Percentiles rank a stretch among this genome's conserved stretches.
These are phyloP conservation scores for Coniophora puteana DNA, from an alignment of 1,284 basidiomycete genomes.

Conservation along the genomic window DNA sequence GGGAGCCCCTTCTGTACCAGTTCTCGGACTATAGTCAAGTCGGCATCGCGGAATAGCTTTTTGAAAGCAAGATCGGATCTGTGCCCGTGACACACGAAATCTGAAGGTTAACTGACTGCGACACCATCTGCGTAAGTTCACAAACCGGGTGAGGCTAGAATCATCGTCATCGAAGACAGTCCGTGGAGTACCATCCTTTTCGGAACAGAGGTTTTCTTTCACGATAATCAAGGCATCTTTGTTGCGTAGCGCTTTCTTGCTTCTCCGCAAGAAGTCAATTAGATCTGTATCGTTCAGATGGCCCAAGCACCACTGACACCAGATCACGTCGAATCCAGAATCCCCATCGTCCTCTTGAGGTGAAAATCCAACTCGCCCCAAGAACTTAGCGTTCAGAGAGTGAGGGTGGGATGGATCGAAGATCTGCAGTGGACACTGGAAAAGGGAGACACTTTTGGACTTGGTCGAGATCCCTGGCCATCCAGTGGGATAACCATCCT, in stretches of 20 bases:
- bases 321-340: constrained; percentile 73
- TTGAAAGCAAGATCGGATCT: constrained; percentile 88
- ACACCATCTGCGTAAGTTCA: not conserved
- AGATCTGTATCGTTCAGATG: constrained; percentile 80
- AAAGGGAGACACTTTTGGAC: constrained; percentile 77
- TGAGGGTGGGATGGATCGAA: constrained; percentile 62
- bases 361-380: constrained; percentile 58
- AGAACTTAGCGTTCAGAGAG: constrained; percentile 36
- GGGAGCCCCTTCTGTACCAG: constrained; percentile 80
- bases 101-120: constrained; percentile 9
- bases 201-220: constrained; percentile 87
- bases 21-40: constrained; percentile 64
- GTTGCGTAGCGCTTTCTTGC: constrained; percentile 53
- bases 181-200: constrained; percentile 50
- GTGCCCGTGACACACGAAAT: constrained; percentile 1
- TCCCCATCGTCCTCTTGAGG: constrained; percentile 41
- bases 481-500: constrained; percentile 14
- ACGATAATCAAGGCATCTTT: constrained; percentile 63
- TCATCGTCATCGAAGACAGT: constrained; percentile 83
- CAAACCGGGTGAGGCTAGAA: constrained; percentile 81
- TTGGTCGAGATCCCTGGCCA: constrained; percentile 71
- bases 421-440: constrained; percentile 73
- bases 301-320: constrained; percentile 97
- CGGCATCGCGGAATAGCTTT: constrained; percentile 64
- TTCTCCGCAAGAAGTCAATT: constrained; percentile 67